A percentile compares a stretch with the other conserved stretches of the same genome.
Conservation (phyloP, 2,329 filamentous ascomycete species). For the Fusarium penzigii region DNA sequence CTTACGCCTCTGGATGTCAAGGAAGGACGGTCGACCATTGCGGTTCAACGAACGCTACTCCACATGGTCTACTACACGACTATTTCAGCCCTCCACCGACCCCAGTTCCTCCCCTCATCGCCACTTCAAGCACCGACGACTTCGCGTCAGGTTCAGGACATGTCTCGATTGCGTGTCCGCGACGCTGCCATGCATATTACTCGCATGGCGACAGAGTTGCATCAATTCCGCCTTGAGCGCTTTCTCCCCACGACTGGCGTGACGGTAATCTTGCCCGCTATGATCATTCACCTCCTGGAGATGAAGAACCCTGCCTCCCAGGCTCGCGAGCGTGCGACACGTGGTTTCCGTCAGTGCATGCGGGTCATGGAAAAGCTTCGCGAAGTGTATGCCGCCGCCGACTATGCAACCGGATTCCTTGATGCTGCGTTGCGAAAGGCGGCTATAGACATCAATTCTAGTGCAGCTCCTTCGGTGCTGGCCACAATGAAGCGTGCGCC, state of each 20-base stretch:
- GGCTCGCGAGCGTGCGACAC: constrained; percentile 70
- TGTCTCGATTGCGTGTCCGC: constrained; percentile 79
- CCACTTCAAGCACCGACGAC: constrained; percentile 53
- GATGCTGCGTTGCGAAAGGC: constrained; percentile 88
- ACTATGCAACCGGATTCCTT: constrained; percentile 94
- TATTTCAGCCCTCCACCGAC: constrained; percentile 85
- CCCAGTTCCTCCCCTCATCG: constrained; percentile 81
- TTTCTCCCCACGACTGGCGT: constrained; percentile 88
- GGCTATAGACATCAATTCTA: constrained; percentile 66
- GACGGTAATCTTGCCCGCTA: constrained; percentile 85
- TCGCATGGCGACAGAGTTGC: constrained; percentile 75
- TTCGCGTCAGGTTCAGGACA: constrained; percentile 73
- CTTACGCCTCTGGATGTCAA: constrained; percentile 56
- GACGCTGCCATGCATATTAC: constrained; percentile 86
- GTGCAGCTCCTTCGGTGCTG: constrained; percentile 33
- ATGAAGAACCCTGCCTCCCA: constrained; percentile 80
- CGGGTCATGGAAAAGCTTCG: constrained; percentile 83
- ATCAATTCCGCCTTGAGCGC: constrained; percentile 69
- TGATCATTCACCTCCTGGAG: constrained; percentile 90
- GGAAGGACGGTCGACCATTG: constrained; percentile 59
- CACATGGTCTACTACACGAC: constrained; percentile 96
- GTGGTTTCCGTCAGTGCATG: constrained; percentile 91
- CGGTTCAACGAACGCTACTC: constrained; percentile 78
- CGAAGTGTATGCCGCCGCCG: constrained; percentile 90
- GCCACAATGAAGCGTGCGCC: constrained; percentile 40